Conservation (phyloP, 2,329 filamentous ascomycete species). For the Epichloe scottii region DNA sequence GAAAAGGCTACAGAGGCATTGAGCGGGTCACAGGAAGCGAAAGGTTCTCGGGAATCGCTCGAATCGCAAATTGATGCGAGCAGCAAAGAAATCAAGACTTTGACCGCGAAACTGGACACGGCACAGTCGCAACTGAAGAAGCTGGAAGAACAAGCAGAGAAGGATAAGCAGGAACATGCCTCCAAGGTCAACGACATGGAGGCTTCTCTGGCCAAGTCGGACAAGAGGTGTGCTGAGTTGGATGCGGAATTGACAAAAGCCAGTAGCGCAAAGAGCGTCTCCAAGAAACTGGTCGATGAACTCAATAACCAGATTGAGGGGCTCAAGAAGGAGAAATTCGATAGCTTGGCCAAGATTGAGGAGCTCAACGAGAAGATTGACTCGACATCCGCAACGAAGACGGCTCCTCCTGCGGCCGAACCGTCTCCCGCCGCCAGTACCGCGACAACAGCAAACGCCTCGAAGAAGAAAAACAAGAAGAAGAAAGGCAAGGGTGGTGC, state of each 20-base stretch:
- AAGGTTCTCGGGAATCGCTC: constrained; percentile 29
- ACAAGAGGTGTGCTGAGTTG: constrained; percentile 25
- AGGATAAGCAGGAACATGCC: constrained; percentile 19
- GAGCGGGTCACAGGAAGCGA: constrained; percentile 30
- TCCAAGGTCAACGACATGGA: constrained; percentile 24
- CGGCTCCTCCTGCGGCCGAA: constrained; percentile 12
- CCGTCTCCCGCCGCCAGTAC: constrained; percentile 12
- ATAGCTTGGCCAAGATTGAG: constrained; percentile 21
- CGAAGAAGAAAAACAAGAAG: constrained; percentile 65
- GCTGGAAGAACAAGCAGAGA: constrained; percentile 24
- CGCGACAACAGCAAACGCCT: constrained; percentile 10
- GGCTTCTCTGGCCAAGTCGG: constrained; percentile 21
- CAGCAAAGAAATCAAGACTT: constrained; percentile 33
- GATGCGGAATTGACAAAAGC: constrained; percentile 28
- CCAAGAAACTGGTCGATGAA: constrained; percentile 28
- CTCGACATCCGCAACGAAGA: constrained; percentile 10
- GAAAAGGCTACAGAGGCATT: constrained; percentile 57
- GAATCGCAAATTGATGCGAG: constrained; percentile 37
- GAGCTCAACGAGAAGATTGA: constrained; percentile 34
- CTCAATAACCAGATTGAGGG: constrained; percentile 24
- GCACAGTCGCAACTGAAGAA: constrained; percentile 32
- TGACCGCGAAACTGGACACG: constrained; percentile 36
- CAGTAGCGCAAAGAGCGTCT: constrained; percentile 25
- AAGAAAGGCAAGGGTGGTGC: constrained; percentile 74
- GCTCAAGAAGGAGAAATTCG: constrained; percentile 21